A percentile compares a stretch with the other conserved stretches of the same genome.
Evolutionary conservation across 2,329 filamentous ascomycete species (phyloP).

Genomic region (Rasamsonia emersonii): DNA sequence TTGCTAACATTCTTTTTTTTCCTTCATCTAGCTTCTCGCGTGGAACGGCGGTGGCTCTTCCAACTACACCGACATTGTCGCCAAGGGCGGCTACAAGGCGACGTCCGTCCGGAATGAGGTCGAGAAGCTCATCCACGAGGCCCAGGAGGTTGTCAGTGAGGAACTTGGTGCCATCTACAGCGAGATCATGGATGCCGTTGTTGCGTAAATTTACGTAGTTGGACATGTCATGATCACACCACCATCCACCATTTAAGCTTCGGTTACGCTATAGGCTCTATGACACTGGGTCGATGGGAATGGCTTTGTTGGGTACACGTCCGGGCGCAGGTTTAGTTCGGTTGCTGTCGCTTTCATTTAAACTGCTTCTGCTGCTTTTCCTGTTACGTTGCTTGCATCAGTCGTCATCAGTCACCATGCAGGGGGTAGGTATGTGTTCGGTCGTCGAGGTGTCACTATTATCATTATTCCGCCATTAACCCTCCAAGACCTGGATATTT

Average conservation of each 20-base stretch:
- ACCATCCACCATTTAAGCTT: not conserved
- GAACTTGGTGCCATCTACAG: slow-evolving; percentile 42
- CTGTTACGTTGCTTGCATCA: too few species aligned
- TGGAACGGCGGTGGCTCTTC: slow-evolving; percentile 96
- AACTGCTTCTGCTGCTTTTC: too few species aligned
- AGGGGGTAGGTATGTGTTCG: too few species aligned
- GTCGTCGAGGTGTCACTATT: too few species aligned
- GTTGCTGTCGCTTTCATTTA: too few species aligned
- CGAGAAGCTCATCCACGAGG: slow-evolving; percentile 37
- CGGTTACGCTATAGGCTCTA: not conserved
- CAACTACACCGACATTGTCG: slow-evolving; percentile 81
- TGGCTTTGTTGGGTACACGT: too few species aligned
- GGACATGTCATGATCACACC: not conserved
- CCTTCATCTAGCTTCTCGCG: slow-evolving; percentile 72
- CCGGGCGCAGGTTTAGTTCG: too few species aligned
- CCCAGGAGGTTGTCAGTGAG: slow-evolving; percentile 36
- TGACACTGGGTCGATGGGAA: too few species aligned
- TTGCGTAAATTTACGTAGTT: slow-evolving; percentile 26
- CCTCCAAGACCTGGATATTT: too few species aligned
- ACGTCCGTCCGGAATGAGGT: slow-evolving; percentile 32
- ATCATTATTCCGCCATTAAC: too few species aligned
- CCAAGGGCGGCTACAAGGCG: slow-evolving; percentile 61
- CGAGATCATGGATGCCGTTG: slow-evolving; percentile 32
- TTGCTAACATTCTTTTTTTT: slow-evolving; percentile 17
- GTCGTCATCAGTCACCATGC: too few species aligned